Percentiles rank a stretch among this genome's conserved stretches.
phyloP scores from a whole-genome alignment of 345 rosid species.

The Boechera retrofracta region DNA sequence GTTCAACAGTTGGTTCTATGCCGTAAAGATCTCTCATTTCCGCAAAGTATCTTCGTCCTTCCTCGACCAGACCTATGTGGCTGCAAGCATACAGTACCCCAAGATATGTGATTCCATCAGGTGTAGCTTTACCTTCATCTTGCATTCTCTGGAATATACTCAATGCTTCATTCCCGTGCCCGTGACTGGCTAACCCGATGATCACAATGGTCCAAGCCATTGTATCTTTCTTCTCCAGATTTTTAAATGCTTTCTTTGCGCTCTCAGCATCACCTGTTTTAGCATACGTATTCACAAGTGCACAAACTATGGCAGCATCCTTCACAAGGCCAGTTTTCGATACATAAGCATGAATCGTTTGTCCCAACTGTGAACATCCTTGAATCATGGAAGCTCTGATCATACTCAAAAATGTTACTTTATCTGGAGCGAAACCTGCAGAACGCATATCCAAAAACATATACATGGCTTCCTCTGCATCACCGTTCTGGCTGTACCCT shows the following conservation, averaged over 20 bases:
- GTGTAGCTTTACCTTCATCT: slow-evolving; percentile 47
- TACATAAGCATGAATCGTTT: slow-evolving; percentile 38
- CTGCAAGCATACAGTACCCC: slow-evolving; percentile 60
- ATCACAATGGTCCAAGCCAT: slow-evolving; percentile 60
- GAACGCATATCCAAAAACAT: slow-evolving; percentile 45
- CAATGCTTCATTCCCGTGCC: slow-evolving; percentile 57
- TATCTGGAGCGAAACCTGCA: slow-evolving; percentile 43
- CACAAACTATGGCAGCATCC: slow-evolving; percentile 43
- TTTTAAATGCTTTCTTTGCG: slow-evolving; percentile 24
- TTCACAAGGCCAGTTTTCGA: slow-evolving; percentile 35
- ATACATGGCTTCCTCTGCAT: slow-evolving; percentile 43
- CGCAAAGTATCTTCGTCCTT: slow-evolving; percentile 52
- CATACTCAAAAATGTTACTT: slow-evolving; percentile 52
- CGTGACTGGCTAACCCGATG: slow-evolving; percentile 63
- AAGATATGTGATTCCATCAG: slow-evolving; percentile 54
- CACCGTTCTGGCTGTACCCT: slow-evolving; percentile 49
- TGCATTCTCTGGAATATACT: slow-evolving; percentile 51
- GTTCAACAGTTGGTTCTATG: slow-evolving; percentile 53
- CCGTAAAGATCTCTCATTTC: slow-evolving; percentile 50
- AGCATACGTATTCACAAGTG: slow-evolving; percentile 48
- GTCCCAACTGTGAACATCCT: slow-evolving; percentile 47
- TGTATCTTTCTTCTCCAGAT: slow-evolving; percentile 46
- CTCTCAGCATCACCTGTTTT: slow-evolving; percentile 43
- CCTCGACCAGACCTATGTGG: slow-evolving; percentile 55
- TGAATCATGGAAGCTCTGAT: slow-evolving; percentile 47